These are phyloP conservation scores for Phytophthora foliorum DNA, from an alignment of 352 stramenopile species.

Conservation along the genomic window DNA sequence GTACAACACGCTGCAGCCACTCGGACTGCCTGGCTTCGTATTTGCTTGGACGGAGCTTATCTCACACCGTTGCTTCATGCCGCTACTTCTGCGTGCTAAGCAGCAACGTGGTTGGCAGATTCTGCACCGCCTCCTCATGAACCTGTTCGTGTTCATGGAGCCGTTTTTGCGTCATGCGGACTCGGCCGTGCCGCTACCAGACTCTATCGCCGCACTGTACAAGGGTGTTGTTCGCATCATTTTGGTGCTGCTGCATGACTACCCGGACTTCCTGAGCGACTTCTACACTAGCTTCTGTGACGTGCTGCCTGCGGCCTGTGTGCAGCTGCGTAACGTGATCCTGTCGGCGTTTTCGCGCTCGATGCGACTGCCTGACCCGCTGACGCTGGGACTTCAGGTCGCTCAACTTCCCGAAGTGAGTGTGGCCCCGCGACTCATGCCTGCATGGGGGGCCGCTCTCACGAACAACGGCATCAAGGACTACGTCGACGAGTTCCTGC, in stretches of 20 bases:
- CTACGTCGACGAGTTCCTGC: conserved; percentile 97
- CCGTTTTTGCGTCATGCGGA: conserved; percentile 94
- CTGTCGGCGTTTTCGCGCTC: conserved; percentile 97
- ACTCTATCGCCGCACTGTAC: conserved; percentile 96
- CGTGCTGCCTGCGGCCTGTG: conserved; percentile 96
- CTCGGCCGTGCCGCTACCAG: conserved; percentile 78
- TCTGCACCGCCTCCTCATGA: conserved; percentile 97
- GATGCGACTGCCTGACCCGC: conserved; percentile 98
- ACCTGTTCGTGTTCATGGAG: conserved; percentile 98
- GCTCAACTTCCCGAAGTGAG: conserved; percentile 97
- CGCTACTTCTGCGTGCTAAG: conserved; percentile 95
- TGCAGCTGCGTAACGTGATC: conserved; percentile 99
- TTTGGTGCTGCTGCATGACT: conserved; percentile 98
- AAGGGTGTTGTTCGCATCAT: conserved; percentile 98
- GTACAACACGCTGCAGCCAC: conserved; percentile 97
- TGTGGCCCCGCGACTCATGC: conserved; percentile 94
- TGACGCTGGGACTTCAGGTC: conserved; percentile 98
- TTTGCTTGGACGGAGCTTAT: conserved; percentile 99
- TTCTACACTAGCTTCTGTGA: conserved; percentile 99
- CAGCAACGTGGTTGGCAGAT: conserved; percentile 97
- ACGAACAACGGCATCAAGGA: conserved; percentile 91
- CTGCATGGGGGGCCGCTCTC: conserved; percentile 95
- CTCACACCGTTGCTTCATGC: conserved; percentile 98
- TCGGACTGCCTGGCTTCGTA: conserved; percentile 96
- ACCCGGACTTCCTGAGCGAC: conserved; percentile 98